These are phyloP conservation scores for Penicillium psychrosexuale DNA, from an alignment of 2,329 filamentous ascomycete genomes.

Conservation along the genomic window DNA sequence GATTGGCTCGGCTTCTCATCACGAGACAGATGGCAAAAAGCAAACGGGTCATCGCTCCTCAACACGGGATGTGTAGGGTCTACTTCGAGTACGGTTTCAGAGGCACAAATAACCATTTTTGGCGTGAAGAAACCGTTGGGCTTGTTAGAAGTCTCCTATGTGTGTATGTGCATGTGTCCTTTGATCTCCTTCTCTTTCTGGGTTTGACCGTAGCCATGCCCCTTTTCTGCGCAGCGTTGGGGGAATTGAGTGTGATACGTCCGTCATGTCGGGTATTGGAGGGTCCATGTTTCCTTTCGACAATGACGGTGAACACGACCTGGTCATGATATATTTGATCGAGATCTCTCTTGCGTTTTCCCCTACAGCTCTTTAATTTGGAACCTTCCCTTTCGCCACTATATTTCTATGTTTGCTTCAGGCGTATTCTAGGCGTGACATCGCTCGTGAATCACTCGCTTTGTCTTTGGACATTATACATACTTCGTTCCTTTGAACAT, in stretches of 20 bases:
- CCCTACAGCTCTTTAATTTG: neutral
- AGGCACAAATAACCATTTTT: neutral
- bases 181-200: slow-evolving; percentile 13
- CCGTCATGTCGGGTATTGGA: slow-evolving; percentile 18
- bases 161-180: slow-evolving; percentile 7
- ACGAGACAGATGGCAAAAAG: slow-evolving; percentile 18
- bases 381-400: neutral
- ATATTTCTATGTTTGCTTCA: neutral
- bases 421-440: neutral
- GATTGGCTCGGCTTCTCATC: slow-evolving; percentile 17
- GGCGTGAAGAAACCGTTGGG: neutral
- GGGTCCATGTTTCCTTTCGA: slow-evolving; percentile 5
- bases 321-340: slow-evolving; percentile 17
- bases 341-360: neutral
- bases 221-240: slow-evolving; percentile 7
- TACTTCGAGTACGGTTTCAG: slow-evolving; percentile 1
- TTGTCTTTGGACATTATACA: neutral
- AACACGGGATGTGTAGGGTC: slow-evolving; percentile 4
- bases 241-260: slow-evolving; percentile 9
- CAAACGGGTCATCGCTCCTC: slow-evolving; percentile 15
- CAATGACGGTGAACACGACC: slow-evolving; percentile 6
- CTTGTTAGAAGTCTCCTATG: neutral
- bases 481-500: neutral
- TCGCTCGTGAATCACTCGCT: neutral
- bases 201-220: slow-evolving; percentile 10